Evolutionary conservation across 345 rosid species (phyloP), one percentile per base, ranked within the genome.

Genomic region (Brassica carinata): DNA sequence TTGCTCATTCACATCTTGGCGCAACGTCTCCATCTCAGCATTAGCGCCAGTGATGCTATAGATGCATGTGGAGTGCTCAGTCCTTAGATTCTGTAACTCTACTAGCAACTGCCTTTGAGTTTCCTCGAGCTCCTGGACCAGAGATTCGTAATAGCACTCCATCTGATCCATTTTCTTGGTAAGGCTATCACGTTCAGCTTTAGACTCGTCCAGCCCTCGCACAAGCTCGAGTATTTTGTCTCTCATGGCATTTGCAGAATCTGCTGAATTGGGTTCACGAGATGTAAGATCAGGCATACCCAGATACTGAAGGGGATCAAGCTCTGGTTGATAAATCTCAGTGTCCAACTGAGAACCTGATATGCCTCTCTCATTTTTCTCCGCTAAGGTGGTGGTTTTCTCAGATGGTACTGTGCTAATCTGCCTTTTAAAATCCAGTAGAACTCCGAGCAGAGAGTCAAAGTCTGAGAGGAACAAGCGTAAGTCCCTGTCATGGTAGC

Each of bases 71-170:
- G 99, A 88, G 81, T 96, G 97, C 74, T 93, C 99, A 83, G 85
- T 89, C 86, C 93, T 93, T 74, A 93, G 87, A 86, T 77, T 93
- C 89, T 96, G 96, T 83, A 96, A 83, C 89, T 96, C 99, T 69
- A 82, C 91, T 75, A 93, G 80, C 86, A 96, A 85, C 87, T 87
- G 99, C 84, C 98, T 87, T 83, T 96, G 99, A 80, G 90, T 92
- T 84, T 92, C 99, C 91, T 93, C 99, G 40, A 96, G 98, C 89
- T 96, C 99, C 85, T 91, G 97, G 66, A 96, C 87, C 48, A 96
- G 88, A 45, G 94, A 91, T 86, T 96, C 98, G 66, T 96, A 96
- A 81, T 96, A 93, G 79, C 98, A 90, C 82, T 96, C 99, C 99
- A 96, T 96, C 91, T 96, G 92, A 77, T 86, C 92, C 97, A 93